Evolutionary conservation across 2,329 filamentous ascomycete species (phyloP).

Genomic region (Lojkania enalia): DNA sequence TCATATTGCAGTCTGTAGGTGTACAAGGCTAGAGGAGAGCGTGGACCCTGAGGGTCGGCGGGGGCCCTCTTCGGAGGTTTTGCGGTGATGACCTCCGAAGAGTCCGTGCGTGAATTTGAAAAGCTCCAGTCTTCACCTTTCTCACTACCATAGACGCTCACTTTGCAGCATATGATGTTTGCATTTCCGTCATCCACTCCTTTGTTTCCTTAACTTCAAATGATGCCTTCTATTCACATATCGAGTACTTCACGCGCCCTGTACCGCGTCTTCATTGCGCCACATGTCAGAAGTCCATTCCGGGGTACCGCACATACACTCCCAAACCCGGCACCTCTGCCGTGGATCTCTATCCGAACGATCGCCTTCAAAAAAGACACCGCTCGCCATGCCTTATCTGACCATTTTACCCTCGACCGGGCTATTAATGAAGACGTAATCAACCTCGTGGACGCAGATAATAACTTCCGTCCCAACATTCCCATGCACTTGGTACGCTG

Average conservation of each 20-base stretch:
- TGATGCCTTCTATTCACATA: conserved; percentile 38
- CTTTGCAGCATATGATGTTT: no score
- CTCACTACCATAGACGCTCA: no score
- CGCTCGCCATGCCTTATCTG: conserved; percentile 42
- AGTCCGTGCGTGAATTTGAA: not conserved
- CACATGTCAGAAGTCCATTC: conserved; percentile 33
- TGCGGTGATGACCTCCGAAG: not conserved
- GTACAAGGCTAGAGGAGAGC: conserved; percentile 1
- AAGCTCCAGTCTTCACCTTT: not conserved
- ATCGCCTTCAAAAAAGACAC: conserved; percentile 32
- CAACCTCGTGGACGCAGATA: conserved; percentile 48
- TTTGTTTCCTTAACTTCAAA: not conserved
- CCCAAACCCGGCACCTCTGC: conserved; percentile 12
- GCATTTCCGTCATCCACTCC: conserved; percentile 3
- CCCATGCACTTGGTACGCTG: conserved; percentile 48
- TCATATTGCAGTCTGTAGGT: not conserved
- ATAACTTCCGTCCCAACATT: conserved; percentile 41
- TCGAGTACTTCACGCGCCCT: conserved; percentile 46
- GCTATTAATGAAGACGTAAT: conserved; percentile 53
- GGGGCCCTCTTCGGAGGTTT: not conserved
- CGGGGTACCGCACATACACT: conserved; percentile 22
- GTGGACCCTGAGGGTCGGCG: not conserved
- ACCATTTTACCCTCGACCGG: conserved; percentile 51
- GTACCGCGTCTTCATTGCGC: conserved; percentile 50
- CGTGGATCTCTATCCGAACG: conserved; percentile 15